Conservation (phyloP, 2,329 filamentous ascomycete species). For the Tolypocladium endophyticum region DNA sequence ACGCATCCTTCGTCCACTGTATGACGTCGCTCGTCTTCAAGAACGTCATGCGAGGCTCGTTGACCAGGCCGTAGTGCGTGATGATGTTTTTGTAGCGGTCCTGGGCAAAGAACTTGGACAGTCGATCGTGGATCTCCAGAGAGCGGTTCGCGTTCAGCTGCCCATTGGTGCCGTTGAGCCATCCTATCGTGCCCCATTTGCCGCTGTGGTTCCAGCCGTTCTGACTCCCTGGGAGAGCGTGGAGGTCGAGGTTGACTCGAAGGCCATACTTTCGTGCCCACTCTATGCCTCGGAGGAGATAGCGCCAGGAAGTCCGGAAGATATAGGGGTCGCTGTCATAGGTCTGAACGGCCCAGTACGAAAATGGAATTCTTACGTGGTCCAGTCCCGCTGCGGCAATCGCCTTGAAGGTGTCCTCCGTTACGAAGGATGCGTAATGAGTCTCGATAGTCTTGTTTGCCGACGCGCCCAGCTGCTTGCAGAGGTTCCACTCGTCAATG, state of each 20-base stretch:
- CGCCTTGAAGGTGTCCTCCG: conserved; percentile 70
- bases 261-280: conserved; percentile 88
- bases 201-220: conserved; percentile 99
- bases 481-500: conserved; percentile 82
- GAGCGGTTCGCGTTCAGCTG: conserved; percentile 67
- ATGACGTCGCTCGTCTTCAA: conserved; percentile 59
- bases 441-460: conserved; percentile 66
- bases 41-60: conserved; percentile 82
- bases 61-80: conserved; percentile 85
- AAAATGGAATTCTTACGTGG: conserved; percentile 91
- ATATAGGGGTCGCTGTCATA: conserved; percentile 86
- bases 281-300: conserved; percentile 84
- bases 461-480: conserved; percentile 54
- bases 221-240: conserved; percentile 84
- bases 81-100: conserved; percentile 86
- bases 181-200: conserved; percentile 66
- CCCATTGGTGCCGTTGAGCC: conserved; percentile 87
- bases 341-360: conserved; percentile 85
- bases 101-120: conserved; percentile 89
- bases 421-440: conserved; percentile 86
- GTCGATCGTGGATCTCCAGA: conserved; percentile 74
- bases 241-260: conserved; percentile 84
- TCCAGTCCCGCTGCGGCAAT: conserved; percentile 85
- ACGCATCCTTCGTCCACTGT: conserved; percentile 68
- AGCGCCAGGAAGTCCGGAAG: conserved; percentile 79